A percentile compares a stretch with the other conserved stretches of the same genome.
Evolutionary conservation across 2,329 filamentous ascomycete species (phyloP).

Genomic region (Lasiodiplodia gonubiensis): DNA sequence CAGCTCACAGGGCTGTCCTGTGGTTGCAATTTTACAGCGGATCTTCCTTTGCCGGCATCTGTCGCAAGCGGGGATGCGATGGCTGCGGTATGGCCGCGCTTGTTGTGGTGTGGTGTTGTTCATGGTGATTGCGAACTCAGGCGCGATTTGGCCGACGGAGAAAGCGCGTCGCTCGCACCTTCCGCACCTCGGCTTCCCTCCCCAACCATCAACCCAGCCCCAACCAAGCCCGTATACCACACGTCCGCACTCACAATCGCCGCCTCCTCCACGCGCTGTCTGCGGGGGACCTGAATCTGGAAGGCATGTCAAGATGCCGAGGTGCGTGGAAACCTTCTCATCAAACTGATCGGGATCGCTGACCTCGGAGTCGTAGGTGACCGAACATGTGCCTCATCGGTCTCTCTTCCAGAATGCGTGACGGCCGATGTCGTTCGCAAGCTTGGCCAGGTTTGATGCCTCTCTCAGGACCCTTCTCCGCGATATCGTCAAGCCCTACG

Average conservation of each 20-base stretch:
- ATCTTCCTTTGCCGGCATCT: constrained; percentile 50
- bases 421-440: neutral
- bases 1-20: constrained; percentile 46
- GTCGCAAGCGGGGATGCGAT: constrained; percentile 50
- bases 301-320: neutral
- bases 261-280: neutral
- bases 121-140: neutral
- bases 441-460: neutral
- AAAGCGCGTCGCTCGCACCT: too few species aligned
- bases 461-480: neutral
- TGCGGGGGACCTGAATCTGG: neutral
- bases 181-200: too few species aligned
- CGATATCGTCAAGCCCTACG: constrained; percentile 7
- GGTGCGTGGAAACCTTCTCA: neutral
- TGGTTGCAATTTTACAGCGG: constrained; percentile 49
- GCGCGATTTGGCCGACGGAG: neutral
- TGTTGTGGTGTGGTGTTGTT: constrained; percentile 30
- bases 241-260: too few species aligned
- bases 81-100: constrained; percentile 50
- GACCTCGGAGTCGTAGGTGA: neutral
- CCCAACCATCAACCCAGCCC: too few species aligned
- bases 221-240: too few species aligned
- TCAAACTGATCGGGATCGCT: neutral
- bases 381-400: neutral
- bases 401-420: neutral